Percentiles rank a stretch among this genome's conserved stretches.
Conservation (phyloP, 2,329 filamentous ascomycete species). For the Colletotrichum sp. region DNA sequence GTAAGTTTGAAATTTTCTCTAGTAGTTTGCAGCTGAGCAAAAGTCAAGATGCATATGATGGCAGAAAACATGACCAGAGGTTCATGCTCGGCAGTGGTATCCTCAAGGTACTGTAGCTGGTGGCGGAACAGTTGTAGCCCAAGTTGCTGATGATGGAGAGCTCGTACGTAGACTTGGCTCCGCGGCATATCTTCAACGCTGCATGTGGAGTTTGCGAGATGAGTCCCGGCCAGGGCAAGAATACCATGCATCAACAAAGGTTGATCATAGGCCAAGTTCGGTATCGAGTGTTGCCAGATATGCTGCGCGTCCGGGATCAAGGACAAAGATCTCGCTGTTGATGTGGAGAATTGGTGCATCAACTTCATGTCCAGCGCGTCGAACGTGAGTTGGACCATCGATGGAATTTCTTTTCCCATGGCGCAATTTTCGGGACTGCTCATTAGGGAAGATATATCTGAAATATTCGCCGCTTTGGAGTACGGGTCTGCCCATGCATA, state of each 20-base stretch:
- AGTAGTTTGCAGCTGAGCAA: background rate
- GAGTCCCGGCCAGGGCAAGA: background rate
- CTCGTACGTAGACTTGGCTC: background rate
- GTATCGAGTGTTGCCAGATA: background rate
- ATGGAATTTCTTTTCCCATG: background rate
- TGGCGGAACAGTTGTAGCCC: background rate
- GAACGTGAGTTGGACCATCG: background rate
- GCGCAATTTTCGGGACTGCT: background rate
- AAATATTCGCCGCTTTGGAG: background rate
- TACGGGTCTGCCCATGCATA: background rate
- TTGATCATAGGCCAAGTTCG: background rate
- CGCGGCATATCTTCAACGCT: background rate
- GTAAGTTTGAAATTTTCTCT: background rate
- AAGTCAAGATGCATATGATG: background rate
- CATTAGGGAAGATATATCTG: fast-evolving
- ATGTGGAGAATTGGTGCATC: background rate
- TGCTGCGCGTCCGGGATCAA: background rate
- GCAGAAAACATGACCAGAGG: background rate
- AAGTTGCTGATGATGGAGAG: background rate
- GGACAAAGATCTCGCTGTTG: background rate
- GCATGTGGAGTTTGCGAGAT: background rate
- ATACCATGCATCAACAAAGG: background rate
- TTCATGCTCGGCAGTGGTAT: background rate
- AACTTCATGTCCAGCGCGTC: background rate
- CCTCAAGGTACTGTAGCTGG: background rate